These are phyloP conservation scores for Cryphonectria carpinicola DNA, from an alignment of 2,329 filamentous ascomycete species.

Conservation along the genomic window DNA sequence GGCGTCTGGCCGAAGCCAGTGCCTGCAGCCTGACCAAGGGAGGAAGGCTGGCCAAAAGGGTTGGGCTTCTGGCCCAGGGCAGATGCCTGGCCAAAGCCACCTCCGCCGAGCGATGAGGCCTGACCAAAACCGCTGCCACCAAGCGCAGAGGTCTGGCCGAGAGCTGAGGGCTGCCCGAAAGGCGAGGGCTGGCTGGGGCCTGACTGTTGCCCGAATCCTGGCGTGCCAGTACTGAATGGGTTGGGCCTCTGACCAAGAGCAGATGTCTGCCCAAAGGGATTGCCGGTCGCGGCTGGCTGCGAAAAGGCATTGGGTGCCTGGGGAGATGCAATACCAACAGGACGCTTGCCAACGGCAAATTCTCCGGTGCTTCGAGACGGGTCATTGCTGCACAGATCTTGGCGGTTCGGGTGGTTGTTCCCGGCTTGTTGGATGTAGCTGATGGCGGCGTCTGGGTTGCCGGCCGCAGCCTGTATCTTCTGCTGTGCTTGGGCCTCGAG, in stretches of 20 bases:
- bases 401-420: conserved; percentile 75
- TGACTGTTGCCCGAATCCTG: conserved; percentile 29
- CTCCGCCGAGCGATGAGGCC: conserved; percentile 37
- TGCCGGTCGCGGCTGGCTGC: conserved; percentile 40
- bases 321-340: conserved; percentile 26
- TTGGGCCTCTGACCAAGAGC: conserved; percentile 39
- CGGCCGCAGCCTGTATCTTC: conserved; percentile 73
- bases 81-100: conserved; percentile 32
- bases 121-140: conserved; percentile 43
- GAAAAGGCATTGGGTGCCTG: conserved; percentile 30
- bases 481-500: conserved; percentile 68
- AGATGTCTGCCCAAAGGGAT: conserved; percentile 47
- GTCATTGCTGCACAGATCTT: conserved; percentile 61
- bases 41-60: conserved; percentile 38
- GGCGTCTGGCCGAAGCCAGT: conserved; percentile 46
- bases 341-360: conserved; percentile 47
- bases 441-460: conserved; percentile 72
- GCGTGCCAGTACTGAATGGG: conserved; percentile 44
- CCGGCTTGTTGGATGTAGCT: conserved; percentile 68
- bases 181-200: conserved; percentile 31
- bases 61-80: conserved; percentile 39
- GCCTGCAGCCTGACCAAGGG: conserved; percentile 44
- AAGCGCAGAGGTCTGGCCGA: conserved; percentile 34
- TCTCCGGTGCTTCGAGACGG: conserved; percentile 47
- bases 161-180: conserved; percentile 43